Evolutionary conservation across 2,329 filamentous ascomycete genomes (phyloP).

Genomic region (Coleophoma crateriformis): DNA sequence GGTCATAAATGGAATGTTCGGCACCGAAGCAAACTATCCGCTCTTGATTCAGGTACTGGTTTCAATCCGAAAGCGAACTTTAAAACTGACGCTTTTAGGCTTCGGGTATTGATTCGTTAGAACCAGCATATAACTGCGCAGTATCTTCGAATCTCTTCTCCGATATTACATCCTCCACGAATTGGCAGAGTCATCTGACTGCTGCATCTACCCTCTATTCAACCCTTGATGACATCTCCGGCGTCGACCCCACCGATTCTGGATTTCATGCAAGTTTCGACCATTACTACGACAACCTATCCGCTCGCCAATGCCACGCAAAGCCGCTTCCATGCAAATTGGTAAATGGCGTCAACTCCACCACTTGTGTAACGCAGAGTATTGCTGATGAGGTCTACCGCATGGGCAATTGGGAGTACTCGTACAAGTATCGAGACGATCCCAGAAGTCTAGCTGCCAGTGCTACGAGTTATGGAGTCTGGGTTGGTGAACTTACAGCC

Average conservation of each 20-base stretch:
- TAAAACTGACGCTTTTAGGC: conserved; percentile 22
- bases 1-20: conserved; percentile 67
- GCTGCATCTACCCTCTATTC: conserved; percentile 48
- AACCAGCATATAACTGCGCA: conserved; percentile 66
- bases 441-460: conserved; percentile 56
- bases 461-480: conserved; percentile 62
- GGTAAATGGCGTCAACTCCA: conserved; percentile 36
- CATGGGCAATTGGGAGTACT: conserved; percentile 76
- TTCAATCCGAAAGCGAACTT: too few species aligned
- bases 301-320: conserved; percentile 69
- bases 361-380: conserved; percentile 54
- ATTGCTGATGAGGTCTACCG: conserved; percentile 68
- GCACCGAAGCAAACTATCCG: conserved; percentile 33
- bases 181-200: conserved; percentile 61
- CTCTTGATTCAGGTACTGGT: conserved; percentile 39
- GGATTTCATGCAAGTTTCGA: conserved; percentile 71
- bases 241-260: conserved; percentile 46
- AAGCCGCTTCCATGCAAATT: conserved; percentile 67
- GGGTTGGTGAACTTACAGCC: conserved; percentile 63
- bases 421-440: conserved; percentile 67
- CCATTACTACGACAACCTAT: conserved; percentile 82
- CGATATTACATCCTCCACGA: conserved; percentile 37
- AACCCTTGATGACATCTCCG: conserved; percentile 62
- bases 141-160: conserved; percentile 38
- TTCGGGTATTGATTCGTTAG: conserved; percentile 61